A percentile compares a stretch with the other conserved stretches of the same genome.
phyloP scores from a whole-genome alignment of 2,329 filamentous ascomycete species.

The Pyrenophora teres region DNA sequence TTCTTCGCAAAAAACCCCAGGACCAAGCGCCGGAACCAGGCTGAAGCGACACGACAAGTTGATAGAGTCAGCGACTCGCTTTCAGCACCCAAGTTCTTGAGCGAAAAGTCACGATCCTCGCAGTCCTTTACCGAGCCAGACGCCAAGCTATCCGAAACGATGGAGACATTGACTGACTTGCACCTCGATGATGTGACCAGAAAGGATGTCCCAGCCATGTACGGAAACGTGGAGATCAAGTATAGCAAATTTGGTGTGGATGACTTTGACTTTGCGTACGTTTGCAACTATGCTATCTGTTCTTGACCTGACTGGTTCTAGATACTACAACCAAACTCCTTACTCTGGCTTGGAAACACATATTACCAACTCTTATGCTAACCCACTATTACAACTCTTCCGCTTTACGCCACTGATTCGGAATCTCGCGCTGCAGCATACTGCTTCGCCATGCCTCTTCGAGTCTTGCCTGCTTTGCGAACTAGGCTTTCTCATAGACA shows the following conservation, averaged over 20 bases:
- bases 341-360: slow-evolving; percentile 95
- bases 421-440: slow-evolving; percentile 86
- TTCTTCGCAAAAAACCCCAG: slow-evolving; percentile 78
- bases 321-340: slow-evolving; percentile 90
- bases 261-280: slow-evolving; percentile 94
- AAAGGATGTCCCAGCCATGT: slow-evolving; percentile 83
- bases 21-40: slow-evolving; percentile 77
- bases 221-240: slow-evolving; percentile 94
- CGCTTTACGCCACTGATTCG: slow-evolving; percentile 87
- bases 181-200: slow-evolving; percentile 74
- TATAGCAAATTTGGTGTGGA: slow-evolving; percentile 99
- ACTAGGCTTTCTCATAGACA: slow-evolving; percentile 93
- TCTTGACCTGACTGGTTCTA: slow-evolving; percentile 40
- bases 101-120: slow-evolving; percentile 83
- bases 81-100: slow-evolving; percentile 88
- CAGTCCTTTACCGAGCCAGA: slow-evolving; percentile 36
- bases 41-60: slow-evolving; percentile 72
- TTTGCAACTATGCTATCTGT: background rate
- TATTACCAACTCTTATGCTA: slow-evolving; percentile 95
- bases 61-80: slow-evolving; percentile 64
- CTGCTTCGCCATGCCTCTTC: slow-evolving; percentile 79
- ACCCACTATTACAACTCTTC: slow-evolving; percentile 86
- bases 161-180: slow-evolving; percentile 68
- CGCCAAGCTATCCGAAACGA: slow-evolving; percentile 55
- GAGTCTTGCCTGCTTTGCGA: slow-evolving; percentile 91